Evolutionary conservation across 2,329 filamentous ascomycete species (phyloP), one percentile per base, ranked within the genome.

Genomic region (Samsoniella hepiali): DNA sequence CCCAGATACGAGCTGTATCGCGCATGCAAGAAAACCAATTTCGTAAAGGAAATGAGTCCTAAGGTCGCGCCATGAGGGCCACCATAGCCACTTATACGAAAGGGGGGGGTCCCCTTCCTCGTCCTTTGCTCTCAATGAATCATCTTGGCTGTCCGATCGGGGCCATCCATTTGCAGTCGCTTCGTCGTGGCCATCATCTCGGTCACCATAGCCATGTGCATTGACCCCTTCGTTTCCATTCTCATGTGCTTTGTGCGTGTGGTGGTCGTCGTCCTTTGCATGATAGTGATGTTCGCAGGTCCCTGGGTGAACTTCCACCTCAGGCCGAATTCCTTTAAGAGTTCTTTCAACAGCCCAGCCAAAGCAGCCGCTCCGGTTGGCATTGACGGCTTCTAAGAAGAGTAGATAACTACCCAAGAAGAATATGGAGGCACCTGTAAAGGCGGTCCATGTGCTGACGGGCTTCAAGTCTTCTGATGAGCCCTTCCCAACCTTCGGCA

Each of bases 11-110:
- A 88, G 75, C 69, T 89, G 85, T 0, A 78, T 69, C 1, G 82
- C 65, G 38, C 81, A 86, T 3, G 86, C 86, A 29, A 89, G 76
- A 69, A 89, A 89, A 1, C 86, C 86, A 11, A 88, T 73, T 63
- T 88, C 84, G 66, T 78, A 81, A 51, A 85, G 31, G 15, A 47
- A 58, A 47, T 58, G 42, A 2, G 27, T 31, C 7, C 56, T 40
- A 10, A 58, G 8, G 29, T 58, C 56, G 40, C 13, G 29, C 56
- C 56, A 58, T 29, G 56, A 47, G 11, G 56, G 56, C 56, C 56
- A 58, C 42, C 56, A 58, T 49, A 22, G 6, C 56, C 56, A 58
- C 7, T 45, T 11, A n/a, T 40, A 40, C 13, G 38, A 40, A 15
- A 4, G 11, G 5, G 38, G 5, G 15, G 13, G 38, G 5, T 5